Conservation (phyloP, 2,329 filamentous ascomycete genomes). For the Tympanopsis confertula region DNA sequence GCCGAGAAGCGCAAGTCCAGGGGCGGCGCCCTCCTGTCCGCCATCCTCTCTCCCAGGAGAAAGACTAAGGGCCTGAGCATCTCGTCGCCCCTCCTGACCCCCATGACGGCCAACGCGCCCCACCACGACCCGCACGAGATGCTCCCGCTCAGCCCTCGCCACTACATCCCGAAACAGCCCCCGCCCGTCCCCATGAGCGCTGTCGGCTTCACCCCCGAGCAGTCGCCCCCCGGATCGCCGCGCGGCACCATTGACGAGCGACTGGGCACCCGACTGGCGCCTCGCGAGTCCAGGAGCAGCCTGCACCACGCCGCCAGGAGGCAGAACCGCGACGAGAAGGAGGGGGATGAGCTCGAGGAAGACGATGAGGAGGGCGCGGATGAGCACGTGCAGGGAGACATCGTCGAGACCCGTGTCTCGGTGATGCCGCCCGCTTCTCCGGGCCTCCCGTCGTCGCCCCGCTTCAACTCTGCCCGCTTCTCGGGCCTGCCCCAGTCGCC, state of each 20-base stretch:
- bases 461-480: neutral
- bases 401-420: constrained; percentile 10
- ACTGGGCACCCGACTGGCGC: constrained; percentile 4
- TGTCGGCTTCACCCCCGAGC: constrained; percentile 14
- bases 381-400: neutral
- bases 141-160: constrained; percentile 42
- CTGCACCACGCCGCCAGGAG: neutral
- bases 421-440: constrained; percentile 32
- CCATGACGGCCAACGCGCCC: constrained; percentile 47
- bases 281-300: constrained; percentile 26
- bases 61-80: constrained; percentile 42
- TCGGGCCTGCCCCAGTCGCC: constrained; percentile 31
- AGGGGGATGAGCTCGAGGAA: neutral
- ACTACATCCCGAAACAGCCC: constrained; percentile 44
- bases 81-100: constrained; percentile 55
- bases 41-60: constrained; percentile 47
- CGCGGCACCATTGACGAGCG: neutral
- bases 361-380: neutral
- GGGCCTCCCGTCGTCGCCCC: constrained; percentile 16
- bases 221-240: constrained; percentile 8
- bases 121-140: constrained; percentile 42
- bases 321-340: neutral
- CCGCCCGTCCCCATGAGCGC: constrained; percentile 41
- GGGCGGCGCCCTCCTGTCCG: constrained; percentile 45
- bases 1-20: constrained; percentile 42